Percentiles rank a stretch among this genome's conserved stretches.
Evolutionary conservation across 139 green algal genomes (phyloP).

Genomic region (Prasinococcaceae sp.): DNA sequence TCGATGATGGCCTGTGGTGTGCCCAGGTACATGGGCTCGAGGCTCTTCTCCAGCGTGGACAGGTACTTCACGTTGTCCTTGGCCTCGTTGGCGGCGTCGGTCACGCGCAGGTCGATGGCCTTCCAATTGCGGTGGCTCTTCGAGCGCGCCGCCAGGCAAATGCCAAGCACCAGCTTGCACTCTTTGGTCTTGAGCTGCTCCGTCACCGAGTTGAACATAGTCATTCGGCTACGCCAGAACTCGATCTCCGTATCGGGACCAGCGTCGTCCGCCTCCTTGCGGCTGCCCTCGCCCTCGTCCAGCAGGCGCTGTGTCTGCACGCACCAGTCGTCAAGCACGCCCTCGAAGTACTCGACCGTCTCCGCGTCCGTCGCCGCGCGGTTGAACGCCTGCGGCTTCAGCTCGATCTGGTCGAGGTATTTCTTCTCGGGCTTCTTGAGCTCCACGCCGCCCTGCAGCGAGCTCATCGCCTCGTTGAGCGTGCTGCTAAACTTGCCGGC

Average conservation of each 20-base stretch:
- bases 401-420: constrained; percentile 37
- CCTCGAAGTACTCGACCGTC: constrained; percentile 21
- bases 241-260: constrained; percentile 75
- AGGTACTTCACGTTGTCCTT: constrained; percentile 90
- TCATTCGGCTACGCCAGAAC: constrained; percentile 65
- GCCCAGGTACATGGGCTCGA: constrained; percentile 62
- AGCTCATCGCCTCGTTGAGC: constrained; percentile 50
- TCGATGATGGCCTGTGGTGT: constrained; percentile 50
- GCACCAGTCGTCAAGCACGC: constrained; percentile 53
- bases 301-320: constrained; percentile 38
- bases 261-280: constrained; percentile 30
- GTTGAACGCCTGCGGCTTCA: constrained; percentile 37
- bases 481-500: constrained; percentile 46
- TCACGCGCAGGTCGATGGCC: constrained; percentile 54
- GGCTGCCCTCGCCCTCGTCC: constrained; percentile 10
- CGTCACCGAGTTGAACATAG: constrained; percentile 60
- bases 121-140: constrained; percentile 53
- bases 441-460: constrained; percentile 44
- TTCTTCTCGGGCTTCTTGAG: constrained; percentile 47
- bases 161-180: constrained; percentile 55
- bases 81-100: constrained; percentile 72
- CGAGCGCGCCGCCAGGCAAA: constrained; percentile 32
- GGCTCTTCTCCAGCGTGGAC: constrained; percentile 58
- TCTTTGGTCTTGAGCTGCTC: constrained; percentile 69
- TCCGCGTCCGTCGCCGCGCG: constrained; percentile 35